Conservation (phyloP, 2,329 filamentous ascomycete genomes). For the Alternaria angustiovoidea region DNA sequence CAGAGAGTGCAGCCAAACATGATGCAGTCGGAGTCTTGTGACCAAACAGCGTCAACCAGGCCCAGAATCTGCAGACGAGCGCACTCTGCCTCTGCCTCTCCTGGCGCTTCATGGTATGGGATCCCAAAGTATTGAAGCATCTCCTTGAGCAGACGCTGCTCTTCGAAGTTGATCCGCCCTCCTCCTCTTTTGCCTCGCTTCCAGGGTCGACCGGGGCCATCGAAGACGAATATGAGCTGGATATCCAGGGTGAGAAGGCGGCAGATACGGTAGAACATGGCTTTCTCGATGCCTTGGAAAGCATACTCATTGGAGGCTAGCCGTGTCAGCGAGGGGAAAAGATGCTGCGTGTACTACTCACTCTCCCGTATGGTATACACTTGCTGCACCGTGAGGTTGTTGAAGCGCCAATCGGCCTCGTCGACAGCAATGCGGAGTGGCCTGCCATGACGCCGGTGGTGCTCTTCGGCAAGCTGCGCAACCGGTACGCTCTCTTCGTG, state of each 20-base stretch:
- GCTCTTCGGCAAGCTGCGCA: slow-evolving; percentile 50
- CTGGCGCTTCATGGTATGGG: slow-evolving; percentile 56
- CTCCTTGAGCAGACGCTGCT: slow-evolving; percentile 46
- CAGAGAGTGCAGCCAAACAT: slow-evolving; percentile 59
- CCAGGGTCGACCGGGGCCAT: slow-evolving; percentile 57
- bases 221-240: slow-evolving; percentile 63
- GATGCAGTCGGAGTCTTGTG: slow-evolving; percentile 57
- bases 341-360: slow-evolving; percentile 15
- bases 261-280: slow-evolving; percentile 53
- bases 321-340: not conserved
- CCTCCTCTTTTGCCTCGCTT: slow-evolving; percentile 45
- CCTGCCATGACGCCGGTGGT: slow-evolving; percentile 44
- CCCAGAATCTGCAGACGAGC: slow-evolving; percentile 54
- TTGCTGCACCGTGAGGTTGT: slow-evolving; percentile 49
- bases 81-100: slow-evolving; percentile 60
- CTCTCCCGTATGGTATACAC: slow-evolving; percentile 48
- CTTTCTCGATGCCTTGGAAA: slow-evolving; percentile 54
- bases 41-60: slow-evolving; percentile 60
- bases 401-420: slow-evolving; percentile 56
- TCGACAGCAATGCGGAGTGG: slow-evolving; percentile 55
- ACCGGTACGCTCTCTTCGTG: slow-evolving; percentile 45
- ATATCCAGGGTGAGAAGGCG: slow-evolving; percentile 60
- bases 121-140: slow-evolving; percentile 52
- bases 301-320: slow-evolving; percentile 37
- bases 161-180: slow-evolving; percentile 45